A percentile compares a stretch with the other conserved stretches of the same genome.
phyloP scores from a whole-genome alignment of 805 yeast genomes.

The Torulaspora quercuum region DNA sequence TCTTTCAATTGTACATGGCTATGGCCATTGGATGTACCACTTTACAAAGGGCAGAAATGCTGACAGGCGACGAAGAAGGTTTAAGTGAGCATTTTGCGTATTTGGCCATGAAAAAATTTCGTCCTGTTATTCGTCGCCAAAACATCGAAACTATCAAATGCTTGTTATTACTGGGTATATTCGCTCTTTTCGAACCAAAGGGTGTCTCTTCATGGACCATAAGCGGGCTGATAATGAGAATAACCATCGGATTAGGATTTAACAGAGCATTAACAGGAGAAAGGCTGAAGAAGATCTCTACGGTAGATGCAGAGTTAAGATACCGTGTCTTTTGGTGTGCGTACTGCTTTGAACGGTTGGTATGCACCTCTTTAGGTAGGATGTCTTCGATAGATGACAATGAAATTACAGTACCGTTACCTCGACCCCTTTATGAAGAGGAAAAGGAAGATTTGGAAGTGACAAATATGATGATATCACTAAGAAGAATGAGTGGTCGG shows the following conservation, averaged over 20 bases:
- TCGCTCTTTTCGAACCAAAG: conserved; percentile 49
- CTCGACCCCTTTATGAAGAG: conserved; percentile 41
- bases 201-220: conserved; percentile 53
- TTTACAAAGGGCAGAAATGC: conserved; percentile 41
- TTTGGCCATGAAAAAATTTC: conserved; percentile 42
- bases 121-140: conserved; percentile 40
- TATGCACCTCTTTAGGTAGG: conserved; percentile 49
- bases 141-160: conserved; percentile 42
- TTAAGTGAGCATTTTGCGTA: conserved; percentile 42
- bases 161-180: conserved; percentile 45
- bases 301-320: conserved; percentile 42
- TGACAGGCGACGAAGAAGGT: conserved; percentile 37
- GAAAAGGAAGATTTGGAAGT: conserved; percentile 42
- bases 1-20: conserved; percentile 50
- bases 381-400: conserved; percentile 48
- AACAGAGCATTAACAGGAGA: conserved; percentile 39
- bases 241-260: conserved; percentile 45
- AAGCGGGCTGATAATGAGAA: conserved; percentile 46
- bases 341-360: conserved; percentile 46
- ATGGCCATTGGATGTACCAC: conserved; percentile 55
- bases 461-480: conserved; percentile 41
- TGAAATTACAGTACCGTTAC: conserved; percentile 47
- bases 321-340: conserved; percentile 50
- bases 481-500: conserved; percentile 47
- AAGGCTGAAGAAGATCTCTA: conserved; percentile 32